phyloP scores from a whole-genome alignment of 352 stramenopile species.

The Phytophthora ramorum region DNA sequence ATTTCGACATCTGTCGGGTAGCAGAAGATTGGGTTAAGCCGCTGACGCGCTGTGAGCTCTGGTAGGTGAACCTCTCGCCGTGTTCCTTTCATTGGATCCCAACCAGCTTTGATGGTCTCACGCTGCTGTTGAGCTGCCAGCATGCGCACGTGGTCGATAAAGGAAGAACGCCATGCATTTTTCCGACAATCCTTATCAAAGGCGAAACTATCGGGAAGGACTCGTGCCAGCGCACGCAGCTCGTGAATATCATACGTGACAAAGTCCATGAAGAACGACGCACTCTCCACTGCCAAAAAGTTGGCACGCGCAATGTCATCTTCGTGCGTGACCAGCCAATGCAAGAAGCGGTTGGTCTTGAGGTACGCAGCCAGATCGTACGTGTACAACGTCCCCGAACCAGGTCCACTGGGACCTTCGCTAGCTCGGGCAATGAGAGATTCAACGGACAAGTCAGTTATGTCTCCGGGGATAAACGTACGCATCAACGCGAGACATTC shows the following conservation, averaged over 20 bases:
- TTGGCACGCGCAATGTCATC: conserved; percentile 73
- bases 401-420: conserved; percentile 6
- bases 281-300: conserved; percentile 72
- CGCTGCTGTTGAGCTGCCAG: conserved; percentile 64
- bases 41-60: conserved; percentile 62
- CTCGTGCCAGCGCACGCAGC: conserved; percentile 53
- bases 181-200: conserved; percentile 84
- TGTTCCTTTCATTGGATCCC: conserved; percentile 52
- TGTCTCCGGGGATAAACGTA: conserved; percentile 56
- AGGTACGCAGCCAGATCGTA: conserved; percentile 80
- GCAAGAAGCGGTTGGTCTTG: conserved; percentile 80
- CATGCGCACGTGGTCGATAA: conserved; percentile 68
- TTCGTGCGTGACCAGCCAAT: conserved; percentile 82
- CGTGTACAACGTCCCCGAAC: conserved; percentile 61
- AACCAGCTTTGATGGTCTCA: conserved; percentile 69
- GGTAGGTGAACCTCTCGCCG: conserved; percentile 62
- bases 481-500: conserved; percentile 52
- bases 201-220: conserved; percentile 68
- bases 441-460: conserved; percentile 68
- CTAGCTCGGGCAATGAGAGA: conserved; percentile 51
- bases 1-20: conserved; percentile 80
- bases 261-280: conserved; percentile 74
- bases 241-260: conserved; percentile 70
- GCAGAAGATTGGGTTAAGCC: conserved; percentile 71
- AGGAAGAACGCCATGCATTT: conserved; percentile 60